These are phyloP conservation scores for Debaryomyces fabryi DNA, from an alignment of 1,139 yeast species.

Conservation along the genomic window DNA sequence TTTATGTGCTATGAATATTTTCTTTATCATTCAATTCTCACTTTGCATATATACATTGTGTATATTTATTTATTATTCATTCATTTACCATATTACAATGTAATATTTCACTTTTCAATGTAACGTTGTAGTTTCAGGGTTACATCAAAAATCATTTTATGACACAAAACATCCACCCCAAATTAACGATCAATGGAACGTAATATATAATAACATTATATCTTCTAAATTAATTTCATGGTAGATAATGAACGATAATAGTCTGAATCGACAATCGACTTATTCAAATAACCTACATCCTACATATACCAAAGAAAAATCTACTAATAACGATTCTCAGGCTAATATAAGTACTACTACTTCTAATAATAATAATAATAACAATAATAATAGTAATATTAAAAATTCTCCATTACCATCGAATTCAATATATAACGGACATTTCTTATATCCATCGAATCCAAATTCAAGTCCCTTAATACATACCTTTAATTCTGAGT, in stretches of 20 bases:
- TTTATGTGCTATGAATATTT: not conserved
- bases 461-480: slow-evolving; percentile 21
- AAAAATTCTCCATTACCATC: not conserved
- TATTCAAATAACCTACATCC: slow-evolving; percentile 2
- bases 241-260: slow-evolving; percentile 13
- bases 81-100: not conserved
- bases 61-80: slow-evolving; percentile 4
- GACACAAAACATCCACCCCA: not conserved
- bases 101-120: not conserved
- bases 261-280: slow-evolving; percentile 6
- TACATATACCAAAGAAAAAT: not conserved
- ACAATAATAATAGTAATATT: not conserved
- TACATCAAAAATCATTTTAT: slow-evolving; percentile 1
- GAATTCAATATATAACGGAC: slow-evolving; percentile 2
- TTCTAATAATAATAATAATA: not conserved
- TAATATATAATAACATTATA: slow-evolving; percentile 1
- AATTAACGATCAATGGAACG: slow-evolving; percentile 1
- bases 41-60: slow-evolving; percentile 6
- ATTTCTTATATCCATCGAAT: slow-evolving; percentile 15
- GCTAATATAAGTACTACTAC: not conserved
- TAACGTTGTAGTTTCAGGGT: slow-evolving; percentile 7
- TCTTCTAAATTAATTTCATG: slow-evolving; percentile 4
- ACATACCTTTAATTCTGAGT: slow-evolving; percentile 38
- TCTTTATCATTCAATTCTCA: slow-evolving; percentile 8
- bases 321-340: not conserved